Evolutionary conservation across 202 grass and related monocot species (phyloP).

Genomic region (Digitaria exilis): DNA sequence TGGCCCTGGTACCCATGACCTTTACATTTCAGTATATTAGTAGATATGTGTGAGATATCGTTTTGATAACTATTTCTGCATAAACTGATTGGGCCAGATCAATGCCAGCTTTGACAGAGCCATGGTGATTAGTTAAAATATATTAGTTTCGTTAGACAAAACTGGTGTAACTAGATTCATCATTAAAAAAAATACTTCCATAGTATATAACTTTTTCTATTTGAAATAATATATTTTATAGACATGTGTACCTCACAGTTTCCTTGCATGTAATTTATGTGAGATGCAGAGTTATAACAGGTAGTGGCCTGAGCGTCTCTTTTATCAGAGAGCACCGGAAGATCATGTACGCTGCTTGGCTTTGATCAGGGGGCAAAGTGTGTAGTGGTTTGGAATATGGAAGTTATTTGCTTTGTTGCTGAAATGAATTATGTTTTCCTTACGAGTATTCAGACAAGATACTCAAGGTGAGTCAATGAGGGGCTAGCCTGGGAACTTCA

Average conservation of each 20-base stretch:
- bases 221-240: background rate
- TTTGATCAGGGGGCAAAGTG: too few relatives aligned
- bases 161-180: background rate
- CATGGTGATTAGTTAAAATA: background rate
- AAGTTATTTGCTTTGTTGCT: too few relatives aligned
- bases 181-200: background rate
- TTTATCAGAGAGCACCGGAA: background rate
- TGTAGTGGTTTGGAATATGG: too few relatives aligned
- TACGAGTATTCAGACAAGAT: too few relatives aligned
- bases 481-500: background rate
- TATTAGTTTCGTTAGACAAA: background rate
- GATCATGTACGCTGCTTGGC: background rate
- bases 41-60: conserved; percentile 11
- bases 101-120: background rate
- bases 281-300: conserved; percentile 10
- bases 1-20: background rate
- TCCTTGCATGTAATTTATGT: background rate
- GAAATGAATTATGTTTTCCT: too few relatives aligned
- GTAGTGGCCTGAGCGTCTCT: background rate
- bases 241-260: background rate
- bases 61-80: background rate
- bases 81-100: background rate
- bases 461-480: too few relatives aligned
- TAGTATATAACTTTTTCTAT: background rate
- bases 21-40: conserved; percentile 7